A percentile compares a stretch with the other conserved stretches of the same genome.
These are phyloP conservation scores for Phytophthora pseudosyringae DNA, from an alignment of 352 stramenopile genomes.

Conservation along the genomic window DNA sequence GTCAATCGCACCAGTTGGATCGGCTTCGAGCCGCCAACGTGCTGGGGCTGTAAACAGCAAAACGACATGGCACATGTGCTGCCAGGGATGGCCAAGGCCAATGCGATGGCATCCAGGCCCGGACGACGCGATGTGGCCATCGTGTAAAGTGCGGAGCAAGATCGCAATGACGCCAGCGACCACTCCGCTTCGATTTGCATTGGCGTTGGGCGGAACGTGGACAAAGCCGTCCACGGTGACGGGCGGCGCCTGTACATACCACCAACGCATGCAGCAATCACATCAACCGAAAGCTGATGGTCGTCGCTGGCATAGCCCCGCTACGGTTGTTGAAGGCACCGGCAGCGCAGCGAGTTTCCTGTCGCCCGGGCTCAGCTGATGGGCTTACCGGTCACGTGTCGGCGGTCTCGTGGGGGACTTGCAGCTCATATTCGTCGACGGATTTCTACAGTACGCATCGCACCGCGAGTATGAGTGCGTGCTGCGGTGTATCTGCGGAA, in stretches of 20 bases:
- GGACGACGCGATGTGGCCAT: conserved; percentile 23
- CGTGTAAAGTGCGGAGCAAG: conserved; percentile 26
- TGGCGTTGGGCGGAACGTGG: conserved; percentile 27
- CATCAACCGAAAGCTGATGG: conserved; percentile 12
- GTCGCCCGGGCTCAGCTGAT: not conserved
- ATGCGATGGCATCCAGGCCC: not conserved
- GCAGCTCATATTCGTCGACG: conserved; percentile 9
- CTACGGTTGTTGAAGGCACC: not conserved
- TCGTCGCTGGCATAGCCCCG: not conserved
- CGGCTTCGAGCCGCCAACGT: not conserved
- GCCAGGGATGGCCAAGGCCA: not conserved
- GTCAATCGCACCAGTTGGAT: conserved; percentile 7
- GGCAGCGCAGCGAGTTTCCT: conserved; percentile 6
- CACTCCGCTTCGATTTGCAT: conserved; percentile 29
- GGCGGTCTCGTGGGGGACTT: not conserved
- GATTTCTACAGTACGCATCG: conserved; percentile 13
- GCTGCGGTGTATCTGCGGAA: not conserved
- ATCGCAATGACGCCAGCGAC: conserved; percentile 33
- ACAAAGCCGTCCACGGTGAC: conserved; percentile 6
- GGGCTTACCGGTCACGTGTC: conserved; percentile 1
- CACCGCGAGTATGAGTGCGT: not conserved
- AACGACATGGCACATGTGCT: not conserved
- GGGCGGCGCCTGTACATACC: too few relatives aligned
- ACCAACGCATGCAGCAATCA: conserved; percentile 5
- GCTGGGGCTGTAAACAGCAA: not conserved